Percentiles rank a stretch among this genome's conserved stretches.
These are phyloP conservation scores for Hyparrhenia diplandra DNA, from an alignment of 176 grass and related monocot genomes.

Conservation along the genomic window DNA sequence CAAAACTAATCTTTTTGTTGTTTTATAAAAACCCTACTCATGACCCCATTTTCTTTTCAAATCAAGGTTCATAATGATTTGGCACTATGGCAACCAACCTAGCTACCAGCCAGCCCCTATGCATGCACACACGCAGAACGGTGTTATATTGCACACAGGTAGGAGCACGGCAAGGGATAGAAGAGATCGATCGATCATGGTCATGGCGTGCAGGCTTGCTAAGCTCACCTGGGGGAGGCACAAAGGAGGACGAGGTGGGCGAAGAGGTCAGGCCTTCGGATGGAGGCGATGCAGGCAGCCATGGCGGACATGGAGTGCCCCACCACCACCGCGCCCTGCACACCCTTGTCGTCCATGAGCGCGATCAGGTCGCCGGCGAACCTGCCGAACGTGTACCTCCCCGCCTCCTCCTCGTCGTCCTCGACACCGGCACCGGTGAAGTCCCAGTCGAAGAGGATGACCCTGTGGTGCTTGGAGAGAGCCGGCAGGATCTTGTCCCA, in stretches of 20 bases:
- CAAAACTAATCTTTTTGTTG: too few species aligned
- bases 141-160: too few species aligned
- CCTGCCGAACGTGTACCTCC: slow-evolving; percentile 35
- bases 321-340: slow-evolving; percentile 33
- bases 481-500: slow-evolving; percentile 56
- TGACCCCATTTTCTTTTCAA: too few species aligned
- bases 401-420: too few species aligned
- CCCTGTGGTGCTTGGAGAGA: slow-evolving; percentile 22
- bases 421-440: slow-evolving; percentile 9
- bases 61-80: too few species aligned
- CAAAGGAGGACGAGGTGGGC: slow-evolving; percentile 61
- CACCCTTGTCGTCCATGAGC: slow-evolving; percentile 46
- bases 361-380: slow-evolving; percentile 54
- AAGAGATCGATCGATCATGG: too few species aligned
- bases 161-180: too few species aligned
- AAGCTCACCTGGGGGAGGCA: slow-evolving; percentile 59
- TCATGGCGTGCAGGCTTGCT: too few species aligned
- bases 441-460: slow-evolving; percentile 85
- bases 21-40: too few species aligned
- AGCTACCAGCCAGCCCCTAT: too few species aligned
- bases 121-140: too few species aligned
- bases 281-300: slow-evolving; percentile 64
- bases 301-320: slow-evolving; percentile 81
- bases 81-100: too few species aligned
- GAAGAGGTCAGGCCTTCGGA: slow-evolving; percentile 57